phyloP scores from a whole-genome alignment of 202 grass and related monocot genomes.

The Digitaria exilis region DNA sequence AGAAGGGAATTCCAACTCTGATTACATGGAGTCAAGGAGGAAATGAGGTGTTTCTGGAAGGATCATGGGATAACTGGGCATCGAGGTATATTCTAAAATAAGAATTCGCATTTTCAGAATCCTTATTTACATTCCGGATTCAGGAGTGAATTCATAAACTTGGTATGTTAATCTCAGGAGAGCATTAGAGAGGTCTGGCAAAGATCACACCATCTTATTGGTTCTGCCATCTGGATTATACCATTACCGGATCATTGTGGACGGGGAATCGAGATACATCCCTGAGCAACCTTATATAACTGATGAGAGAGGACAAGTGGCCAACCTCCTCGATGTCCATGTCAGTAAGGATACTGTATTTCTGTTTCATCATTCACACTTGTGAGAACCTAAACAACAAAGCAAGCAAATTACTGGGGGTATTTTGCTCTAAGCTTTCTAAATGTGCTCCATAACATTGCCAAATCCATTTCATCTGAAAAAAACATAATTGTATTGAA shows the following conservation, averaged over 20 bases:
- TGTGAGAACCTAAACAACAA: not conserved
- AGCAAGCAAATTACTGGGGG: conserved; percentile 10
- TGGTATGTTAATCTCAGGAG: conserved; percentile 53
- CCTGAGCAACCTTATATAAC: conserved; percentile 73
- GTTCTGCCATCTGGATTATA: conserved; percentile 83
- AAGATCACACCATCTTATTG: conserved; percentile 72
- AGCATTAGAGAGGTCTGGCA: conserved; percentile 71
- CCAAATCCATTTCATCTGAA: conserved; percentile 30
- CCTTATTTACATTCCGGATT: not conserved
- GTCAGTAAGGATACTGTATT: conserved; percentile 61
- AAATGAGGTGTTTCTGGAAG: conserved; percentile 77
- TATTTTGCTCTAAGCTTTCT: conserved; percentile 30
- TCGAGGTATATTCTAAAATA: conserved; percentile 49
- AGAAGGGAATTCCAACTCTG: conserved; percentile 74
- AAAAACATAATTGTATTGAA: conserved; percentile 25
- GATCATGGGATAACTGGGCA: conserved; percentile 98
- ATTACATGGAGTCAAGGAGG: conserved; percentile 89
- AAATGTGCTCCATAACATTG: not conserved
- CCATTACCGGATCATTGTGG: conserved; percentile 87
- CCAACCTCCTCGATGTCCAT: conserved; percentile 92
- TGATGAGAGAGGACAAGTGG: conserved; percentile 63
- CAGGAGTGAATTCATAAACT: not conserved
- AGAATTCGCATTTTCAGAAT: not conserved
- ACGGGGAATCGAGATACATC: conserved; percentile 60
- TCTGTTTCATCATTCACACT: conserved; percentile 29